phyloP scores from a whole-genome alignment of 352 stramenopile genomes.

The Phytophthora agathidicida region DNA sequence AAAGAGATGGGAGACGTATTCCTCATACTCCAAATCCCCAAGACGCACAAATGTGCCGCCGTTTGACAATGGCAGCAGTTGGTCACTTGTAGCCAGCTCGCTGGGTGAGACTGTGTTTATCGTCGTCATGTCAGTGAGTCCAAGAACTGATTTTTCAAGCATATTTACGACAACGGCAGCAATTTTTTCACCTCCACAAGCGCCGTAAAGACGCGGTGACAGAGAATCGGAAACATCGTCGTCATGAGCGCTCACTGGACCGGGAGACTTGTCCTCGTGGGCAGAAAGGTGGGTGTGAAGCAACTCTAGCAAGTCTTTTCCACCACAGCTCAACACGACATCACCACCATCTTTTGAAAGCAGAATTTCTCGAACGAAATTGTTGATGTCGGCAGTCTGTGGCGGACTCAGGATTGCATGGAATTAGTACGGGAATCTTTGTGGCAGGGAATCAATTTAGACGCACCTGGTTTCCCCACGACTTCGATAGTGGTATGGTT shows the following conservation, averaged over 20 bases:
- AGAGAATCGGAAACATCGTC: not conserved
- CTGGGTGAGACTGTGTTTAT: not conserved
- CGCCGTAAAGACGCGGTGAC: not conserved
- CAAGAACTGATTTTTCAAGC: slow-evolving; percentile 38
- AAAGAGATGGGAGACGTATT: slow-evolving; percentile 39
- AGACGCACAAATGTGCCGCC: slow-evolving; percentile 1
- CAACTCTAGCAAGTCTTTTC: slow-evolving; percentile 41
- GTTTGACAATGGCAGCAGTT: not conserved
- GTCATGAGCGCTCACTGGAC: too few species aligned
- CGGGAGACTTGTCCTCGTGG: not conserved
- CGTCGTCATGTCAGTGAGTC: slow-evolving; percentile 13
- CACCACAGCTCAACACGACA: slow-evolving; percentile 57
- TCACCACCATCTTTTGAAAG: slow-evolving; percentile 50
- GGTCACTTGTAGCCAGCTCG: slow-evolving; percentile 2
- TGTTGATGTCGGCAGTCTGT: slow-evolving; percentile 62
- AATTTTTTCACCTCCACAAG: slow-evolving; percentile 20
- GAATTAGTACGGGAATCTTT: not conserved
- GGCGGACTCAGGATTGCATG: not conserved
- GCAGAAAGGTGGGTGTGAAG: slow-evolving; percentile 24
- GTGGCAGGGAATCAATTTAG: not conserved
- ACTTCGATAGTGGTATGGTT: slow-evolving; percentile 20
- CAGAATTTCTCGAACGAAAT: slow-evolving; percentile 70
- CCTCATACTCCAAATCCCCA: slow-evolving; percentile 42
- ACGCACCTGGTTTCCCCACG: slow-evolving; percentile 26
- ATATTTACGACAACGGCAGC: slow-evolving; percentile 27